phyloP scores from a whole-genome alignment of 257 asterid species.

The Echium plantagineum region DNA sequence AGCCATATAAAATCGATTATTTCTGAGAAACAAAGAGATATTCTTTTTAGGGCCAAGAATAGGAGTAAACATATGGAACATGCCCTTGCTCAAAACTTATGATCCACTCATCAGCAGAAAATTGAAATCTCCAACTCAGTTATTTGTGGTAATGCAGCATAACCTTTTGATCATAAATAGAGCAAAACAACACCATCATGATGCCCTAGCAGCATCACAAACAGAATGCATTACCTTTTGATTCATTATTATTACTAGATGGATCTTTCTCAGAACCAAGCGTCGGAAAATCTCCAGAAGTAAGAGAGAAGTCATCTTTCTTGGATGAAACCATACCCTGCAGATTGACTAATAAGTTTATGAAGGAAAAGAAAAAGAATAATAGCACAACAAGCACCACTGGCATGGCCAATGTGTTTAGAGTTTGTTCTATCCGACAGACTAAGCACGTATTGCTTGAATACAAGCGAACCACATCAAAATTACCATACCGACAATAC shows the following conservation, averaged over 20 bases:
- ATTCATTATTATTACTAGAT: conserved; percentile 42
- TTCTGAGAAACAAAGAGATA: too few species aligned
- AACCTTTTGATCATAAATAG: background rate
- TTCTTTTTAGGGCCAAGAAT: background rate
- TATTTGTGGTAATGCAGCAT: background rate
- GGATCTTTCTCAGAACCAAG: conserved; percentile 67
- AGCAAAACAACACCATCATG: background rate
- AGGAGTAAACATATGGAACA: background rate
- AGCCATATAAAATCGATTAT: background rate
- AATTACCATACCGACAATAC: background rate
- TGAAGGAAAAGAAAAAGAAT: background rate
- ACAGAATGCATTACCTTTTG: conserved; percentile 37
- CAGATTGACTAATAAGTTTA: conserved; percentile 10
- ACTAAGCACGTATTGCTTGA: too few species aligned
- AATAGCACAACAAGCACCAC: background rate
- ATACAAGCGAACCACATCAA: background rate
- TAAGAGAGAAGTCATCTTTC: conserved; percentile 73
- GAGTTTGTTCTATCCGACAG: too few species aligned
- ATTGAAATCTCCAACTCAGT: background rate
- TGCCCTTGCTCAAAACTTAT: background rate
- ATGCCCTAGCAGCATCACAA: background rate
- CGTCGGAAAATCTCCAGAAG: conserved; percentile 90
- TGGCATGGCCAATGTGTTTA: background rate
- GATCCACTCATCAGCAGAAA: background rate
- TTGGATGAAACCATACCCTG: conserved; percentile 66